Evolutionary conservation across 371 early-diverging fungal species (phyloP).

Genomic region (Zopfochytrium polystomum): DNA sequence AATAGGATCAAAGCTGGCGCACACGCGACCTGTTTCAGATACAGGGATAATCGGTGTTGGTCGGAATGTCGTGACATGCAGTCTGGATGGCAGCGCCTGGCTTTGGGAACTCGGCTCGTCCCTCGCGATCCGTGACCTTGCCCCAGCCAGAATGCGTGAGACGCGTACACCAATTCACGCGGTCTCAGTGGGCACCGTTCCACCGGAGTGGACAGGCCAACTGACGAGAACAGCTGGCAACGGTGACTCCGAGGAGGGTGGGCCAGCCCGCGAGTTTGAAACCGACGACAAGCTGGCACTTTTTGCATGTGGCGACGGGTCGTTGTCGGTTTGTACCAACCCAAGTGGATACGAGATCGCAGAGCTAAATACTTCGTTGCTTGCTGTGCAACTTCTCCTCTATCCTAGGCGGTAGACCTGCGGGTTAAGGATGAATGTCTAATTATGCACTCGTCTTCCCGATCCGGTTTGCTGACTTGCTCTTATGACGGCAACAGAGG

Average conservation of each 20-base stretch:
- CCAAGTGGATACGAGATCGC: too few species aligned
- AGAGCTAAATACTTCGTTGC: neutral
- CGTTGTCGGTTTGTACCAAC: constrained; percentile 2
- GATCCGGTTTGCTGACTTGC: constrained; percentile 11
- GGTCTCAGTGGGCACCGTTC: neutral
- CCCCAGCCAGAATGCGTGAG: neutral
- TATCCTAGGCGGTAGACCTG: neutral
- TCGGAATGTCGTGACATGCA: constrained; percentile 17
- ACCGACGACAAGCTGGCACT: constrained; percentile 13
- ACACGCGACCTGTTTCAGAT: constrained; percentile 16
- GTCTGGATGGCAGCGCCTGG: constrained; percentile 14
- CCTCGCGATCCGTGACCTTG: constrained; percentile 5
- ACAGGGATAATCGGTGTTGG: constrained; percentile 23
- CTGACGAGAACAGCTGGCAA: neutral
- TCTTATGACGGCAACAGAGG: neutral
- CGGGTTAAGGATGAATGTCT: neutral
- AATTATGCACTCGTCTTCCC: neutral
- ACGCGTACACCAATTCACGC: neutral
- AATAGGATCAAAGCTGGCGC: constrained; percentile 9
- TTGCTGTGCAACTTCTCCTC: neutral
- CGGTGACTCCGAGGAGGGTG: neutral
- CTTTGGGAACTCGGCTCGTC: constrained; percentile 24
- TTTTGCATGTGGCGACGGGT: neutral
- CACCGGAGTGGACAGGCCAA: neutral
- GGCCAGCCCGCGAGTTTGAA: constrained; percentile 6